A percentile compares a stretch with the other conserved stretches of the same genome.
These are phyloP conservation scores for Berberis thunbergii DNA, from an alignment of 164 flowering plant genomes.

Conservation along the genomic window DNA sequence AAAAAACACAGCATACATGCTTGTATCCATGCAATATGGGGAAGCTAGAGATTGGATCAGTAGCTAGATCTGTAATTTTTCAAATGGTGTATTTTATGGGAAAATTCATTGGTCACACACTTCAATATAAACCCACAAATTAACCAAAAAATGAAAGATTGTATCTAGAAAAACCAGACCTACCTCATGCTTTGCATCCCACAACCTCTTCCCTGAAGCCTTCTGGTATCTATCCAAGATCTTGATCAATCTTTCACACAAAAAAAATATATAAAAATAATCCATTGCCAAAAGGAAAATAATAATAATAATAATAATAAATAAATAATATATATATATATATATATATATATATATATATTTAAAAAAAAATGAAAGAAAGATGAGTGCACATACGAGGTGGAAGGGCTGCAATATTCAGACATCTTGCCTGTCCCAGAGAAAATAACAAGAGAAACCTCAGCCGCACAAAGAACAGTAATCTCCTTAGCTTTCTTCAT, in stretches of 20 bases:
- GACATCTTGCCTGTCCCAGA: constrained; percentile 56
- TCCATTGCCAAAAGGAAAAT: neutral
- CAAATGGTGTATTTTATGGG: too few relatives aligned
- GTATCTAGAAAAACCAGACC: neutral
- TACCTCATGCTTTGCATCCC: constrained; percentile 98
- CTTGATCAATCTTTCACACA: constrained; percentile 35
- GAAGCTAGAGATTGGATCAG: too few relatives aligned
- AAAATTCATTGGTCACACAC: neutral
- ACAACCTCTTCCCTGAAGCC: constrained; percentile 52
- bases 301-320: too few relatives aligned
- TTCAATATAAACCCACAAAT: neutral
- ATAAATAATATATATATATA: too few relatives aligned
- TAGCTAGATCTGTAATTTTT: too few relatives aligned
- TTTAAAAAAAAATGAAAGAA: neutral
- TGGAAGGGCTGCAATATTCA: constrained; percentile 44
- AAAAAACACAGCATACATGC: too few relatives aligned
- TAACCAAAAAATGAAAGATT: neutral
- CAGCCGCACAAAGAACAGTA: constrained; percentile 69
- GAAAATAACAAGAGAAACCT: constrained; percentile 66
- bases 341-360: too few relatives aligned
- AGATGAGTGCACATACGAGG: constrained; percentile 26
- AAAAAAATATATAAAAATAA: neutral
- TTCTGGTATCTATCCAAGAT: constrained; percentile 54
- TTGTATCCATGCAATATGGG: too few relatives aligned
- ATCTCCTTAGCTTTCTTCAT: constrained; percentile 76